Evolutionary conservation across 2,329 filamentous ascomycete species (phyloP).

Genomic region (Sordariomycetes sp.): DNA sequence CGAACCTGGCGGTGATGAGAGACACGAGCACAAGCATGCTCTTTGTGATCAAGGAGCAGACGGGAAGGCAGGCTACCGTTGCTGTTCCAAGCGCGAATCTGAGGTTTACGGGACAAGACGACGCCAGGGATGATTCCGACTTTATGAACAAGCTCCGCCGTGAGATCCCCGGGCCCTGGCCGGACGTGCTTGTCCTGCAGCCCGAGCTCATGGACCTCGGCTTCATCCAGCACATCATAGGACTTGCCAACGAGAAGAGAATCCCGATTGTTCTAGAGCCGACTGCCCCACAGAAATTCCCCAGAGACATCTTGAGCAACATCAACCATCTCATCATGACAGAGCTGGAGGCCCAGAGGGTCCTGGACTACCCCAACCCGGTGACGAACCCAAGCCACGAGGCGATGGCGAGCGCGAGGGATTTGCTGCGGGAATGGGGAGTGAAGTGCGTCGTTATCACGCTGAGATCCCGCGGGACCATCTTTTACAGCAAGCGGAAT

Average conservation of each 20-base stretch:
- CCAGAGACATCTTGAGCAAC: neutral
- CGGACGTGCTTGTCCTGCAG: neutral
- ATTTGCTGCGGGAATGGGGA: conserved; percentile 41
- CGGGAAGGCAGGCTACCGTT: too few relatives aligned
- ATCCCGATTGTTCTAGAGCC: neutral
- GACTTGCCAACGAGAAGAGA: neutral
- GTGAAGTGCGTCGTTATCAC: conserved; percentile 55
- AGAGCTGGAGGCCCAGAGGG: neutral
- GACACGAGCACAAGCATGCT: too few relatives aligned
- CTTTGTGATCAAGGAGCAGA: too few relatives aligned
- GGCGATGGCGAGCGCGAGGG: neutral
- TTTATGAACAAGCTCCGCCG: too few relatives aligned
- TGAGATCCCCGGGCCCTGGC: neutral
- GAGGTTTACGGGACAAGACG: too few relatives aligned
- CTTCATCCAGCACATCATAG: neutral
- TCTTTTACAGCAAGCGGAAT: conserved; percentile 28
- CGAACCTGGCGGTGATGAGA: too few relatives aligned
- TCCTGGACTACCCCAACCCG: neutral
- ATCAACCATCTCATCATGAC: neutral
- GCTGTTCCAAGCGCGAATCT: too few relatives aligned
- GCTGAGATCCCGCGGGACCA: conserved; percentile 47
- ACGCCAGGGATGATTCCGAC: too few relatives aligned
- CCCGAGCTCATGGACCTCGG: neutral
- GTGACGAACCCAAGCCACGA: neutral
- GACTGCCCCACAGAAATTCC: neutral